Base-by-base conservation (phyloP, 768 basidiomycete species). In the Baorangia bicolor region DNA sequence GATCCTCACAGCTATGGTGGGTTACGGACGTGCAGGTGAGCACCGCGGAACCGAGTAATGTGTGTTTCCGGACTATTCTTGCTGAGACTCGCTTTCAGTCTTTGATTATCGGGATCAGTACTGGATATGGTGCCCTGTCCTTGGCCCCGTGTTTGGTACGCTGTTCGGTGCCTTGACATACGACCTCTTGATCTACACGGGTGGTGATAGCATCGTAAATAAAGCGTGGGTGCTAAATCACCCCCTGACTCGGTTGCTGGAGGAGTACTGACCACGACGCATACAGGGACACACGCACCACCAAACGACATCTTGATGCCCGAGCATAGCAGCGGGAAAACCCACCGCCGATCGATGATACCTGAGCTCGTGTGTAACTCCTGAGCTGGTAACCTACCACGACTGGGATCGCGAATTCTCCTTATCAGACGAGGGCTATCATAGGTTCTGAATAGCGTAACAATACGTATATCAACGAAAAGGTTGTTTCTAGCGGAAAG, bases 71-170 rank as follows among this genome's bases (percentile, higher is more conserved):
- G 13, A 2, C 9, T 1, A 18, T 43, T 46, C n/a, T 31, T 11
- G 16, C 54, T 51, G 53, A 60, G 7, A 16, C 38, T 31, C 16
- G 14, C 21, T 21, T 27, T n/a, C 39, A 60, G 58, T 61, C 13
- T 62, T 63, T 48, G 53, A 58, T n/a, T 68, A 60, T 52, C 57
- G 65, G 58, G 78, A 76, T 61, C 85, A 88, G 50, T 88, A 87
- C 63, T 87, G 85, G 85, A 56, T 87, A 21, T 87, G 86, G 86
- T 80, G 81, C 56, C 80, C 84, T 2, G 65, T 87, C 21, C 68
- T 84, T 35, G 83, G 73, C 0, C 80, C 86, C 13, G 76, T 87
- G 61, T 55, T 78, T 13, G 85, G 86, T 21, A 78, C 74, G 14
- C 73, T 80, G 46, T 71, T 73, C n/a, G 85, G 81, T 12, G 70